Evolutionary conservation across 805 yeast genomes (phyloP).

Genomic region (Ogataea corticis): DNA sequence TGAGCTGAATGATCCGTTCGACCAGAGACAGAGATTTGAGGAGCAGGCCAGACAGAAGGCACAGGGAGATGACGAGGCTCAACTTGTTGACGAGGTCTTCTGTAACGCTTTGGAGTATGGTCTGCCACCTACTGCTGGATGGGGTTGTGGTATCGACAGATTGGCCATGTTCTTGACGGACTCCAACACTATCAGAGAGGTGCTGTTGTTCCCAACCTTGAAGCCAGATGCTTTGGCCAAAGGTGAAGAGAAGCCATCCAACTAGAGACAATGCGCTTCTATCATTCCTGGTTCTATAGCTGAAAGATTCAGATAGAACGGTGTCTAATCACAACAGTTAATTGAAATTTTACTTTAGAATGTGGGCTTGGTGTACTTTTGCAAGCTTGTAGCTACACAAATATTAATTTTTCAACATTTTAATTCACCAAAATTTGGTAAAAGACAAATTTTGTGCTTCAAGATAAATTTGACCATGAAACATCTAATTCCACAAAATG

Average conservation of each 20-base stretch:
- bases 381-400: too few species aligned
- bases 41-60: conserved; percentile 99
- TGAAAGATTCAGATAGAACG: too few species aligned
- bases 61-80: conserved; percentile 99
- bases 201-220: conserved; percentile 95
- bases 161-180: conserved; percentile 96
- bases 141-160: conserved; percentile 99
- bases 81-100: conserved; percentile 93
- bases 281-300: too few species aligned
- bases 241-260: conserved; percentile 34
- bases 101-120: conserved; percentile 98
- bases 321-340: too few species aligned
- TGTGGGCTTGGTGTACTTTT: too few species aligned
- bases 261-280: conserved; percentile 9
- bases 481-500: too few species aligned
- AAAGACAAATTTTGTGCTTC: too few species aligned
- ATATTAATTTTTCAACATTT: too few species aligned
- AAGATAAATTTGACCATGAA: too few species aligned
- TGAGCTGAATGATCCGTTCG: conserved; percentile 98
- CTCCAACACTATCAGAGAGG: conserved; percentile 96
- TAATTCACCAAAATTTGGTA: too few species aligned
- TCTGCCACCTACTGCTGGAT: conserved; percentile 98
- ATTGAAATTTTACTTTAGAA: background rate
- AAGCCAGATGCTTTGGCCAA: conserved; percentile 73
- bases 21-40: conserved; percentile 95